Percentiles rank a stretch among this genome's conserved stretches.
Evolutionary conservation across 2,329 filamentous ascomycete species (phyloP).

Genomic region (Monosporascus sp.): DNA sequence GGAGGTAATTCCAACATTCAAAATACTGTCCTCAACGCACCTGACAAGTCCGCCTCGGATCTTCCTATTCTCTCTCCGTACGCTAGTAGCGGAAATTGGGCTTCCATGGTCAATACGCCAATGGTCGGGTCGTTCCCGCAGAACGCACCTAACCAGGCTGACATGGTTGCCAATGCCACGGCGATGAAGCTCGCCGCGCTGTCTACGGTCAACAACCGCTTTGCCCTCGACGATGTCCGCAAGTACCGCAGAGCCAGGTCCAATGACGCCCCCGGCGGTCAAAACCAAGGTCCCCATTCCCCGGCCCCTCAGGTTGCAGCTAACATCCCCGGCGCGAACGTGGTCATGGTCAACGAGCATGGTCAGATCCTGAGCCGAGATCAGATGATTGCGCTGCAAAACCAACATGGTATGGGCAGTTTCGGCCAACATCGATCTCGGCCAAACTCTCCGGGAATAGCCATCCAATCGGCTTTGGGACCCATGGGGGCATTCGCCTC

Average conservation of each 20-base stretch:
- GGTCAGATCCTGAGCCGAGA: conserved; percentile 83
- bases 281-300: conserved; percentile 57
- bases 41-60: conserved; percentile 62
- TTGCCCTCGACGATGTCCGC: conserved; percentile 91
- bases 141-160: conserved; percentile 66
- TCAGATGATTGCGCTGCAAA: conserved; percentile 76
- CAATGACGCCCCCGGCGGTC: conserved; percentile 67
- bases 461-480: conserved; percentile 64
- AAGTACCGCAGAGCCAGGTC: conserved; percentile 92
- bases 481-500: conserved; percentile 66
- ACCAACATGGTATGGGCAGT: conserved; percentile 53
- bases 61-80: conserved; percentile 84
- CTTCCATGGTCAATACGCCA: conserved; percentile 95
- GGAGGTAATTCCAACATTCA: conserved; percentile 68
- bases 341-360: conserved; percentile 92
- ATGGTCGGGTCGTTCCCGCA: conserved; percentile 84
- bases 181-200: conserved; percentile 98
- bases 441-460: conserved; percentile 81
- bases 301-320: conserved; percentile 54
- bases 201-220: conserved; percentile 96
- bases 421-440: conserved; percentile 71
- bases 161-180: conserved; percentile 98
- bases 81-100: conserved; percentile 85
- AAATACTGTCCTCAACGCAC: conserved; percentile 72
- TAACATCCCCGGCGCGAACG: conserved; percentile 64